Evolutionary conservation across 2,329 filamentous ascomycete genomes (phyloP).

Genomic region (Stenocarpella maydis): DNA sequence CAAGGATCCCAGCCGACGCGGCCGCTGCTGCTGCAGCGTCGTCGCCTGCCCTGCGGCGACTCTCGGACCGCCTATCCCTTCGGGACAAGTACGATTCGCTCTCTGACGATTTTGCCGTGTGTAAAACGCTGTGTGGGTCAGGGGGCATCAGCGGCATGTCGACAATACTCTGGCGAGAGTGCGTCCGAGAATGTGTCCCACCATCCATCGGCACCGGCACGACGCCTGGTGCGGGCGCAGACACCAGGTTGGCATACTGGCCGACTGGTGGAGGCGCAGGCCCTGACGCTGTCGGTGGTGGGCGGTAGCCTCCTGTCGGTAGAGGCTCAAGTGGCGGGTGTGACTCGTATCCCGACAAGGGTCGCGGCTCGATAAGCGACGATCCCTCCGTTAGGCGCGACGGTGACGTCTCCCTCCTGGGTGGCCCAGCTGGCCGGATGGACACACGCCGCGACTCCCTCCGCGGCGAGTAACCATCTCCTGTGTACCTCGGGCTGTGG

Average conservation of each 20-base stretch:
- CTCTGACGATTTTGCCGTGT: slow-evolving; percentile 47
- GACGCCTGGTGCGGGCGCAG: slow-evolving; percentile 25
- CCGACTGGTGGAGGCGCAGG: slow-evolving; percentile 29
- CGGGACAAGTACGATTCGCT: slow-evolving; percentile 54
- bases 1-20: slow-evolving; percentile 56
- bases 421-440: slow-evolving; percentile 25
- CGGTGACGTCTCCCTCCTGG: slow-evolving; percentile 38
- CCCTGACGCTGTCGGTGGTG: slow-evolving; percentile 38
- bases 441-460: slow-evolving; percentile 44
- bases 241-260: slow-evolving; percentile 27
- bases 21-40: slow-evolving; percentile 57
- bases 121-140: slow-evolving; percentile 58
- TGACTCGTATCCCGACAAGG: slow-evolving; percentile 34
- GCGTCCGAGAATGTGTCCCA: slow-evolving; percentile 45
- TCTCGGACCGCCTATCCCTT: slow-evolving; percentile 54
- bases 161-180: slow-evolving; percentile 50
- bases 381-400: slow-evolving; percentile 39
- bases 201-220: slow-evolving; percentile 30
- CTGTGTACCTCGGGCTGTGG: slow-evolving; percentile 71
- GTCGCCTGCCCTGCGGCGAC: slow-evolving; percentile 55
- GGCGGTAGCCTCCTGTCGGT: slow-evolving; percentile 46
- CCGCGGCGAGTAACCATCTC: slow-evolving; percentile 67
- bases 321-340: slow-evolving; percentile 38
- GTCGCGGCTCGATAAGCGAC: slow-evolving; percentile 37
- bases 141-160: slow-evolving; percentile 64